phyloP scores from a whole-genome alignment of 75 land plant species.

The Azolla pinnata region DNA sequence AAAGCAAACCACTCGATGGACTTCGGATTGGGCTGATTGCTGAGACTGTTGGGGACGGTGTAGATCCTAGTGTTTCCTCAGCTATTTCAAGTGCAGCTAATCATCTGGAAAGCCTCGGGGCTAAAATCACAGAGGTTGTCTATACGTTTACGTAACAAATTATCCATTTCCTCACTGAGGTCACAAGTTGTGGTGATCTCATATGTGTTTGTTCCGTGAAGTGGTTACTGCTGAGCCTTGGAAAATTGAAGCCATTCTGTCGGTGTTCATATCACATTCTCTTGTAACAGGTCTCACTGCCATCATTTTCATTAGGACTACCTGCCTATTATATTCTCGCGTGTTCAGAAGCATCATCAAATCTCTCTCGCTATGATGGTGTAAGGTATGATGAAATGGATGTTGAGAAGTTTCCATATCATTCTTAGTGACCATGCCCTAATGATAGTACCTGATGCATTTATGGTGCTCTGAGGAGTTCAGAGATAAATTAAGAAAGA shows the following conservation, averaged over 20 bases:
- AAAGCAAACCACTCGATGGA: conserved; percentile 69
- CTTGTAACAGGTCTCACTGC: conserved; percentile 57
- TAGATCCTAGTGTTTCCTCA: conserved; percentile 51
- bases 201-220: too few species aligned
- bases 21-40: conserved; percentile 62
- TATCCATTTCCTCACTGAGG: too few species aligned
- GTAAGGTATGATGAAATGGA: conserved; percentile 79
- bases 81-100: conserved; percentile 53
- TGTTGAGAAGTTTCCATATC: too few species aligned
- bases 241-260: too few species aligned
- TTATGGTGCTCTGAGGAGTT: background rate
- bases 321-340: conserved; percentile 93
- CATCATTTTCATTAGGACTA: conserved; percentile 72
- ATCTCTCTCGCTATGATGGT: conserved; percentile 93
- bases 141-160: too few species aligned
- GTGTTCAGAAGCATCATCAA: conserved; percentile 89
- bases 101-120: conserved; percentile 76
- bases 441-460: too few species aligned
- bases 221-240: too few species aligned
- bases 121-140: conserved; percentile 61
- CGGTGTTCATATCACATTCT: background rate
- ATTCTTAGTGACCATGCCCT: too few species aligned
- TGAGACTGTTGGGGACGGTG: conserved; percentile 82
- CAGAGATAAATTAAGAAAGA: too few species aligned
- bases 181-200: too few species aligned